Evolutionary conservation across 2,329 filamentous ascomycete genomes (phyloP).

Genomic region (Cercospora sp.): DNA sequence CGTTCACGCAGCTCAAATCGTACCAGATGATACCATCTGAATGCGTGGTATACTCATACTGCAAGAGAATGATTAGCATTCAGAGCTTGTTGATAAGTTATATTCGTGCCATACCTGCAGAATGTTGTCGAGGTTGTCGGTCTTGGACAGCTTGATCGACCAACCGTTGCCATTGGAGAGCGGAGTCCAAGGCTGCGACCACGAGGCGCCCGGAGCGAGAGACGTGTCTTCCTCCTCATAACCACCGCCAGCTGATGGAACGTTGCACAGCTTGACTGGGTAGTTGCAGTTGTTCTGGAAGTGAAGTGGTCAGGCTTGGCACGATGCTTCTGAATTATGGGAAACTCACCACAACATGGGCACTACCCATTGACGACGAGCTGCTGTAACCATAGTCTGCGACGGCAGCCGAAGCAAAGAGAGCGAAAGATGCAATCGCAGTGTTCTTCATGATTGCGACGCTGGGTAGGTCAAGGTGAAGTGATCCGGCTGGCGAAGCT

Average conservation of each 20-base stretch:
- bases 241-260: conserved; percentile 35
- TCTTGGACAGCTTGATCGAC: conserved; percentile 44
- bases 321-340: not conserved
- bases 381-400: conserved; percentile 8
- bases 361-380: conserved; percentile 31
- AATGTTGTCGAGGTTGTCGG: conserved; percentile 32
- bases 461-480: not conserved
- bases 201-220: conserved; percentile 33
- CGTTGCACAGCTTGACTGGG: conserved; percentile 36
- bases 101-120: conserved; percentile 26
- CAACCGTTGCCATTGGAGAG: conserved; percentile 40
- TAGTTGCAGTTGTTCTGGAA: conserved; percentile 37
- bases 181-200: conserved; percentile 39
- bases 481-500: not conserved
- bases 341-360: conserved; percentile 29
- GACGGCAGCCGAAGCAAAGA: conserved; percentile 28
- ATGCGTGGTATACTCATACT: conserved; percentile 44
- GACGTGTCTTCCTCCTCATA: conserved; percentile 32
- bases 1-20: conserved; percentile 43
- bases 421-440: conserved; percentile 31
- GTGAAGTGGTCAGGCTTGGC: not conserved
- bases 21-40: conserved; percentile 43
- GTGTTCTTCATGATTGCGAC: conserved; percentile 27
- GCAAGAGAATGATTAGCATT: not conserved
- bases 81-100: not conserved